Base-by-base conservation (phyloP, 2,329 filamentous ascomycete genomes). In the Cladosporium cucumerinum region DNA sequence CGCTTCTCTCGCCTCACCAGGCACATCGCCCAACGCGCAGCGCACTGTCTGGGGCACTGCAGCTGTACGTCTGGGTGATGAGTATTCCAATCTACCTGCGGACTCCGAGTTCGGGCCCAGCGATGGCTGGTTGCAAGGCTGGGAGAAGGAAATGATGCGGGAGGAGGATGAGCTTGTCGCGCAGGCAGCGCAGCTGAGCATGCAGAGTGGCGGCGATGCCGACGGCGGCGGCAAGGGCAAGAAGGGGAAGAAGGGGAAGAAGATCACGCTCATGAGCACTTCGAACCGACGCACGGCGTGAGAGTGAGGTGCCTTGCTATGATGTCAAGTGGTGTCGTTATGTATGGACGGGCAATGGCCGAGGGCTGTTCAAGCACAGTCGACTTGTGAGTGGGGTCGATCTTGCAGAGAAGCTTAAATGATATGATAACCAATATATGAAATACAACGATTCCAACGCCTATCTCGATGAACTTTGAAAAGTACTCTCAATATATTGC, bases 31-130 rank as follows among this genome's bases (percentile, higher is more conserved):
- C 0, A 88, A 87, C 7, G 86, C 87, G 0, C 82, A 86, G 48
- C 88, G 87, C 67, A 98, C 94, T 0, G 92, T 98, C 0, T 98
- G 94, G 94, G 94, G 94, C n/a, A 98, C 94, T 0, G 83, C 86
- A 3, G 87, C 85, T 0, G 80, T 96, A 2, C 73, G 81, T 0
- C 79, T 79, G 0, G 88, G 86, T 3, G 86, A 88, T 1, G 83
- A 85, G 12, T 77, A 77, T 30, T 75, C 82, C 2, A 67, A 78
- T 12, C 71, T 75, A 12, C 74, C 79, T 30, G 77, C 78, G 3
- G 77, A 79, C 46, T 71, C 77, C n/a, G 67, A 70, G 16, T 68
- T 70, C 63, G 72, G 77, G 7, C 74, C 74, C 66, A 87, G 93
- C 67, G 93, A 97, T 74, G 94, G 93, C 0, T 97, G 93, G 93